Conservation (phyloP, 495 filamentous ascomycete species). For the Aspergillus hancockii region DNA sequence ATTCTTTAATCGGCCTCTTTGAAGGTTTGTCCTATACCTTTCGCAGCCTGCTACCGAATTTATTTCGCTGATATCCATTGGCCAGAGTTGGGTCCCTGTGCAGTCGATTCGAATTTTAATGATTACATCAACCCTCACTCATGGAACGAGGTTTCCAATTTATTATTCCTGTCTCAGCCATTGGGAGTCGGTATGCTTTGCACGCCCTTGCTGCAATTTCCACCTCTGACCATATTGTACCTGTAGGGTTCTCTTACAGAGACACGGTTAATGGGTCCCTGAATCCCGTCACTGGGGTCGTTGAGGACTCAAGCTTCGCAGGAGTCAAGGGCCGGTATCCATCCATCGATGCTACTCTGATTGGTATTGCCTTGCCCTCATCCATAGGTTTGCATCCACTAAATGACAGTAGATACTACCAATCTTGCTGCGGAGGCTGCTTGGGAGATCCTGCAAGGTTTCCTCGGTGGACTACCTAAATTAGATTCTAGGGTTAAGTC, state of each 20-base stretch:
- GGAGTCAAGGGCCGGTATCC: constrained; percentile 51
- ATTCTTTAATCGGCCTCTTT: constrained; percentile 72
- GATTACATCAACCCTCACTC: constrained; percentile 60
- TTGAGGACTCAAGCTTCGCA: constrained; percentile 41
- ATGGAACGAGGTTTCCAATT: constrained; percentile 73
- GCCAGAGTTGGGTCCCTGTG: constrained; percentile 60
- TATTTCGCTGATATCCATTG: constrained; percentile 12
- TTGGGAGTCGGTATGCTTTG: constrained; percentile 49
- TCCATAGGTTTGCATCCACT: constrained; percentile 30
- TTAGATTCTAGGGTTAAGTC: constrained; percentile 52
- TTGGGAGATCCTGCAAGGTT: constrained; percentile 60
- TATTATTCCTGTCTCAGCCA: constrained; percentile 74
- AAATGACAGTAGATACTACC: constrained; percentile 40
- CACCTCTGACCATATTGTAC: not conserved
- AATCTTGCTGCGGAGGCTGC: constrained; percentile 55
- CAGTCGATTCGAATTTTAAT: constrained; percentile 52
- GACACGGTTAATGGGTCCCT: constrained; percentile 41
- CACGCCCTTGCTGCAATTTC: not conserved
- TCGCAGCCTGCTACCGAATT: constrained; percentile 32
- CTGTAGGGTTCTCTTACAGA: constrained; percentile 55
- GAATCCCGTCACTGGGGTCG: constrained; percentile 45
- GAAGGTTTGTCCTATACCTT: constrained; percentile 46
- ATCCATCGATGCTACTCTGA: constrained; percentile 45
- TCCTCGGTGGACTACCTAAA: constrained; percentile 52
- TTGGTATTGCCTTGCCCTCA: constrained; percentile 25